Evolutionary conservation across 179 eudicot species (phyloP).

Genomic region (Pouteria campechiana): DNA sequence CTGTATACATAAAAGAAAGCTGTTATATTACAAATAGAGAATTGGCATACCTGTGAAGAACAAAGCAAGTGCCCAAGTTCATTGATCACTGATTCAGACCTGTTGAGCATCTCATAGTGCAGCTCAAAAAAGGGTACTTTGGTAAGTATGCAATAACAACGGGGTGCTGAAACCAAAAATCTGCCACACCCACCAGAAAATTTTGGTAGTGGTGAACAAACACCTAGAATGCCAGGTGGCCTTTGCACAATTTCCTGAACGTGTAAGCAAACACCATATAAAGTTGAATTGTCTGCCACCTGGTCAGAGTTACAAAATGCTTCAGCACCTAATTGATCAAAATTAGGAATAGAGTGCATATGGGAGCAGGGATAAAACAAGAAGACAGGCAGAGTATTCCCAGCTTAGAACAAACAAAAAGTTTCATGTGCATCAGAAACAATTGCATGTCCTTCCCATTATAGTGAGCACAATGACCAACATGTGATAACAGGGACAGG

Average conservation of each 20-base stretch:
- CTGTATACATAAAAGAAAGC: constrained; percentile 19
- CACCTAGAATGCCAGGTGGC: constrained; percentile 53
- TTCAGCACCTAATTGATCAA: constrained; percentile 15
- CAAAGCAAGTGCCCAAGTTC: background rate
- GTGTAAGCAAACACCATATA: constrained; percentile 93
- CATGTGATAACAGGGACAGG: too few species aligned
- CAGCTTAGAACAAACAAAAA: too few species aligned
- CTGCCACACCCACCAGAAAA: constrained; percentile 42
- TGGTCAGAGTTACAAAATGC: constrained; percentile 18
- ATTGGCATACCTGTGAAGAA: background rate
- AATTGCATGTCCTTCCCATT: too few species aligned
- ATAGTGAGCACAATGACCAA: too few species aligned
- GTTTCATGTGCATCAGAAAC: too few species aligned
- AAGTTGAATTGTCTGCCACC: constrained; percentile 85
- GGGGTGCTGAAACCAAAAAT: constrained; percentile 84
- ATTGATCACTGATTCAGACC: constrained; percentile 22
- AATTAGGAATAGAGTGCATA: too few species aligned
- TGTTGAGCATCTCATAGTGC: constrained; percentile 87
- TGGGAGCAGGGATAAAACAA: too few species aligned
- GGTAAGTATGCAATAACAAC: constrained; percentile 90
- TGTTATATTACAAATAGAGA: background rate
- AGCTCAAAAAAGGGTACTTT: constrained; percentile 89
- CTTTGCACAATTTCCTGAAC: constrained; percentile 92
- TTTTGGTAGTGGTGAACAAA: constrained; percentile 42
- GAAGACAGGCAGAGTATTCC: too few species aligned